Evolutionary conservation across 2,329 filamentous ascomycete genomes (phyloP), one percentile per base, ranked within the genome.

Genomic region (Penicillium sp.): DNA sequence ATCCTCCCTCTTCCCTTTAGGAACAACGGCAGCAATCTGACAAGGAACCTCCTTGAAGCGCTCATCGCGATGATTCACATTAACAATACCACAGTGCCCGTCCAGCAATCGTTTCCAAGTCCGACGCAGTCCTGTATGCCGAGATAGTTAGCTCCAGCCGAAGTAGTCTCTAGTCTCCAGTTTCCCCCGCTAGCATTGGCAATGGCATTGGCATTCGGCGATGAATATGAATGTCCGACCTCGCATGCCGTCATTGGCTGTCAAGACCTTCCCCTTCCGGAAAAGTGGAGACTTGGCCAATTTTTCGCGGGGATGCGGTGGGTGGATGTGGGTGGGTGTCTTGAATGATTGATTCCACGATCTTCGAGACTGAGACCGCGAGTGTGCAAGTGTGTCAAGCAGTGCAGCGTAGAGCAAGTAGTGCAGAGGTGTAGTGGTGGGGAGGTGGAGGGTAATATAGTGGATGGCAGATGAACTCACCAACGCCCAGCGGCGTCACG

Each of bases 81-180:
- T 93, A 51, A 86, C 81, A 63, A 99, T 85, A 58, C 92, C 94
- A 55, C 87, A 91, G 32, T 92, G 80, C 37, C 90, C 86, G 34
- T 89, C 85, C 24, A 97, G 72, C 34, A 99, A 84, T 46, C 89
- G 87, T 54, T 77, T 81, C 94, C 94, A 99, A 54, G 90, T 90
- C 49, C 78, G 84, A 59, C 84, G 84, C 57, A 89, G 80, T 55
- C 91, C 83, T 85, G 42, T 13, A 37, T 27, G n/a, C 34, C n/a
- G 7, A 52, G 44, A 21, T 5, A 17, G 20, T 47, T 49, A 49
- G 40, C 17, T 21, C 8, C n/a, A 42, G 39, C 24, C 39, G 24
- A 42, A 3, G 4, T 5, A 5, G 7, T 2, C 21, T 27, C 23
- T 2, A 15, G 13, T 18, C 12, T 39, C 34, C 20, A 36, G n/a